Evolutionary conservation across 805 yeast species (phyloP).

Genomic region (Saccharomycopsis sp.): DNA sequence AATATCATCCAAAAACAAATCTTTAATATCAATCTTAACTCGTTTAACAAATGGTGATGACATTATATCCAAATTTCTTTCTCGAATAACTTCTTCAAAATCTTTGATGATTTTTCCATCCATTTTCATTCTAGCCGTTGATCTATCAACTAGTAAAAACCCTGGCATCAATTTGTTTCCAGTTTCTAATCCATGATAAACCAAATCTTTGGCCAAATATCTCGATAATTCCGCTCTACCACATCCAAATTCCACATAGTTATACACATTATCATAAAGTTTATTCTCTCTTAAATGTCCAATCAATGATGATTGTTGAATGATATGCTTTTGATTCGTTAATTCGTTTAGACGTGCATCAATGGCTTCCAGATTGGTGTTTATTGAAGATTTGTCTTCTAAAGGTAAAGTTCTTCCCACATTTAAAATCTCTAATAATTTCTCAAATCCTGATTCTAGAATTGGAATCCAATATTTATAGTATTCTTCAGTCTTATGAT

Average conservation of each 20-base stretch:
- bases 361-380: slow-evolving; percentile 21
- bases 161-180: slow-evolving; percentile 18
- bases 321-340: slow-evolving; percentile 60
- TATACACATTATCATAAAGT: slow-evolving; percentile 27
- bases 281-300: slow-evolving; percentile 41
- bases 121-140: slow-evolving; percentile 66
- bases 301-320: slow-evolving; percentile 73
- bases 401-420: slow-evolving; percentile 19
- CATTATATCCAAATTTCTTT: slow-evolving; percentile 8
- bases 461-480: slow-evolving; percentile 25
- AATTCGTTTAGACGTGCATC: slow-evolving; percentile 34
- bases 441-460: slow-evolving; percentile 29
- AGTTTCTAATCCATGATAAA: slow-evolving; percentile 9
- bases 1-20: slow-evolving; percentile 43
- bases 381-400: slow-evolving; percentile 22
- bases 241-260: slow-evolving; percentile 77
- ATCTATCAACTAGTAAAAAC: slow-evolving; percentile 65
- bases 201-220: slow-evolving; percentile 30
- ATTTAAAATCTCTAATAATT: slow-evolving; percentile 20
- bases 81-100: slow-evolving; percentile 22
- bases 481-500: slow-evolving; percentile 8
- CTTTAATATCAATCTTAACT: slow-evolving; percentile 71
- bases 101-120: slow-evolving; percentile 61
- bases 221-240: slow-evolving; percentile 81
- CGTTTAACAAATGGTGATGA: slow-evolving; percentile 33